phyloP scores from a whole-genome alignment of 2,329 filamentous ascomycete species.

The Emericellopsis cladophorae region DNA sequence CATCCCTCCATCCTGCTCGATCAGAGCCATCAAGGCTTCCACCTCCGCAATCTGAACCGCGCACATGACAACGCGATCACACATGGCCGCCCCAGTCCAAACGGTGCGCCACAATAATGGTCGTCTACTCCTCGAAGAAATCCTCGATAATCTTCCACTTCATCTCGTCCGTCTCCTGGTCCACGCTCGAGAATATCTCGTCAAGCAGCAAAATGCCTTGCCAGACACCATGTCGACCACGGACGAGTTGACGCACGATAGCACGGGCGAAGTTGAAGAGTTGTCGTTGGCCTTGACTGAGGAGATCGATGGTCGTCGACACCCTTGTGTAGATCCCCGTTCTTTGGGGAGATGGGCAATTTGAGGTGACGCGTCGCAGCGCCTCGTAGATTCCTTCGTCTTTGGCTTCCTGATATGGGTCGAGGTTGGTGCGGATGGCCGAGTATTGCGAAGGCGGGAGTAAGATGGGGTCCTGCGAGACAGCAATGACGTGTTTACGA shows the following conservation, averaged over 20 bases:
- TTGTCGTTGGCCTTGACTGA: conserved; percentile 45
- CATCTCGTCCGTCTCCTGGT: conserved; percentile 12
- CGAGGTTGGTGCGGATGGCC: conserved; percentile 18
- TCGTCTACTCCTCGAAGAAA: conserved; percentile 10
- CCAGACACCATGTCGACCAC: neutral
- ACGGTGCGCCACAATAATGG: conserved; percentile 16
- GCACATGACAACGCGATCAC: conserved; percentile 13
- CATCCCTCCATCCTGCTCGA: conserved; percentile 3
- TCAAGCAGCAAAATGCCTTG: conserved; percentile 8
- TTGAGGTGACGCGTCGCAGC: too few relatives aligned
- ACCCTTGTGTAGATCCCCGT: too few relatives aligned
- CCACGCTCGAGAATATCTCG: conserved; percentile 18
- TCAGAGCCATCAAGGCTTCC: conserved; percentile 11
- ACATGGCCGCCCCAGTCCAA: conserved; percentile 8
- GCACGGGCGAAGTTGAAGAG: conserved; percentile 43
- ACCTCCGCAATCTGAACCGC: conserved; percentile 12
- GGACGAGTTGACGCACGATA: conserved; percentile 26
- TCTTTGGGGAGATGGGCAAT: too few relatives aligned
- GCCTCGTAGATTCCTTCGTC: too few relatives aligned
- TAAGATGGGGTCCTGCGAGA: conserved; percentile 34
- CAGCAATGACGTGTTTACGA: conserved; percentile 28
- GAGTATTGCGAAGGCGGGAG: too few relatives aligned
- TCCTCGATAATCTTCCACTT: conserved; percentile 9
- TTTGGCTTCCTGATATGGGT: conserved; percentile 6
- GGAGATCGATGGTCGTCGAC: conserved; percentile 1